A percentile compares a stretch with the other conserved stretches of the same genome.
These are phyloP conservation scores for Lichtheimia corymbifera DNA, from an alignment of 371 early-diverging fungal species.

Conservation along the genomic window DNA sequence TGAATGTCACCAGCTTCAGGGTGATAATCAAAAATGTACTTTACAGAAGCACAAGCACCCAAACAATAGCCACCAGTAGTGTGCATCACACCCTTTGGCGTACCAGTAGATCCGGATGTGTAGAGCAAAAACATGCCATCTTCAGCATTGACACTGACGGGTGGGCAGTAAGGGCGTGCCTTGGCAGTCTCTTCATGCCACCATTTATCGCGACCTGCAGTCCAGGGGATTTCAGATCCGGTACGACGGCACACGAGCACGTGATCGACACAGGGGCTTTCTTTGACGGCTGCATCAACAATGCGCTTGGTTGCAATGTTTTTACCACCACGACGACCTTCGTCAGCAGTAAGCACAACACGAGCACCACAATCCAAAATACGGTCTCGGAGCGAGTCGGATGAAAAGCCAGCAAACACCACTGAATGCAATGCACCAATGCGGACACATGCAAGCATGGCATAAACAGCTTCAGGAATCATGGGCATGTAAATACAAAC, in stretches of 20 bases:
- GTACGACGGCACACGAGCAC: conserved; percentile 91
- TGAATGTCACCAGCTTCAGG: conserved; percentile 70
- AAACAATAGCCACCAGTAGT: conserved; percentile 96
- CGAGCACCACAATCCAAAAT: conserved; percentile 79
- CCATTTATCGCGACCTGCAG: conserved; percentile 80
- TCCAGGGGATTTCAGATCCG: conserved; percentile 73
- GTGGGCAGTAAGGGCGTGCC: conserved; percentile 79
- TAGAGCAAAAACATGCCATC: conserved; percentile 97
- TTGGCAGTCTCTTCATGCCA: conserved; percentile 84
- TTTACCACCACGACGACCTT: conserved; percentile 92
- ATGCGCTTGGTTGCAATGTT: conserved; percentile 90
- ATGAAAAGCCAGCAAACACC: conserved; percentile 94
- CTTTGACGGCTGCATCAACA: conserved; percentile 83
- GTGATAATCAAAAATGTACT: conserved; percentile 93
- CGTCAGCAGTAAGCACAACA: conserved; percentile 84
- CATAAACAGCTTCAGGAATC: conserved; percentile 92
- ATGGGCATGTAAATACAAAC: conserved; percentile 98
- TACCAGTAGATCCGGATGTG: conserved; percentile 96
- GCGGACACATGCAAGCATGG: conserved; percentile 94
- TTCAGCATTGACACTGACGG: conserved; percentile 85
- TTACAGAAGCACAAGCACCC: conserved; percentile 87
- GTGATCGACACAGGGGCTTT: conserved; percentile 62
- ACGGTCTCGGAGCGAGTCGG: conserved; percentile 86
- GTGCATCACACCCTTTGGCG: conserved; percentile 94
- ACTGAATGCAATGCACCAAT: conserved; percentile 91